Base-by-base conservation (phyloP, 345 rosid species). In the Aquilaria yunnanensis region DNA sequence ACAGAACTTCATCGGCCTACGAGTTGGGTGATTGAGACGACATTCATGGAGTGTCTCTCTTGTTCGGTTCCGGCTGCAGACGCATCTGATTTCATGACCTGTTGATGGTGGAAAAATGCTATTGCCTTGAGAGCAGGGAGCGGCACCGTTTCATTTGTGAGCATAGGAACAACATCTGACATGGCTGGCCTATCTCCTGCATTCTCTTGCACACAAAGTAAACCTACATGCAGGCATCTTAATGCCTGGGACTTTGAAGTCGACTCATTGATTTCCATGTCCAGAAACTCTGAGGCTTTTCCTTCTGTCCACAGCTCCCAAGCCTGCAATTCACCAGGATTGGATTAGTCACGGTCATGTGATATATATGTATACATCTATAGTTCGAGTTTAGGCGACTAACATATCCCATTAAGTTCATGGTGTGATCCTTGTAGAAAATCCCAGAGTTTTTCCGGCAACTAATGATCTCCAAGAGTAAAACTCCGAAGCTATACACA, bases 401-500 rank as follows among this genome's bases (percentile, higher is more conserved):
- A 2, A 58, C 63, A 33, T 23, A 37, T 66, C 57, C 57, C 6
- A 57, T 49, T 66, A 57, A 57, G 13, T 50, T 66, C 57, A 57
- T 37, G 56, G 57, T 55, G 13, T 49, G 56, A 23, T 34, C 57
- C 16, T 30, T 32, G 14, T 66, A 51, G n/a, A 32, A 66, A 51
- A 51, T 37, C 34, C 11, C 4, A 1, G 12, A 57, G 58, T 52
- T 67, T 6, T 67, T 67, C 16, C 56, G 34, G 29, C 70, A 52
- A 43, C 70, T 43, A 3, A 51, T 12, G 11, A 67, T 45, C 57
- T 66, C 69, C 50, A 58, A 37, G 9, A 58, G 12, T 5, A 66
- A 57, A 29, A 66, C 63, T 37, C 69, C 58, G 3, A 66, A 58
- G 29, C 63, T 58, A 32, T 65, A 65, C 8, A 65, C 69, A 47